Percentiles rank a stretch among this genome's conserved stretches.
Evolutionary conservation across 345 rosid genomes (phyloP).

Genomic region (Camelina laxa): DNA sequence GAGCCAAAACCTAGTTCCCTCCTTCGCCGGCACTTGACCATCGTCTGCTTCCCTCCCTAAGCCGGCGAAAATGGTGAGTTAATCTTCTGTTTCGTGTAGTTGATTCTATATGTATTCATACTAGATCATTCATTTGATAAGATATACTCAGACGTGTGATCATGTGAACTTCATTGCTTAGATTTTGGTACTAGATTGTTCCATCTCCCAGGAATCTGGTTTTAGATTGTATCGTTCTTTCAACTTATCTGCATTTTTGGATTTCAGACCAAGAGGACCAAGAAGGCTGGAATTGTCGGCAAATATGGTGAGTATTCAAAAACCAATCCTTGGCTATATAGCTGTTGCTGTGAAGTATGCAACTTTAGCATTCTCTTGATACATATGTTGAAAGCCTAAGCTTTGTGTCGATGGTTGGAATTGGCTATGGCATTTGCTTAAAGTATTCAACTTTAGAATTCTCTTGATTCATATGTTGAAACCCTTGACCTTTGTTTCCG

Average conservation of each 20-base stretch:
- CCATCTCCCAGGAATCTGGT: background rate
- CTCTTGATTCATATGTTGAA: background rate
- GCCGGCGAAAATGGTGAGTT: slow-evolving; percentile 33
- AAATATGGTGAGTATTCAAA: slow-evolving; percentile 49
- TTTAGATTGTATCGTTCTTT: background rate
- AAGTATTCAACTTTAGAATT: background rate
- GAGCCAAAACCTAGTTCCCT: background rate
- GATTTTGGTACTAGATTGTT: background rate
- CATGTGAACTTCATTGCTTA: background rate
- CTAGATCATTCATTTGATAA: too few relatives aligned
- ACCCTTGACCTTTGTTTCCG: slow-evolving; percentile 17
- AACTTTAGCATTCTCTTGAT: background rate
- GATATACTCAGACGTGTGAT: too few relatives aligned
- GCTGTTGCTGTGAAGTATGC: background rate
- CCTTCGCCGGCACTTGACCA: background rate
- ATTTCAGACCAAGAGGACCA: slow-evolving; percentile 66
- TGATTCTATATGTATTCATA: background rate
- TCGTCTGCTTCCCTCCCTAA: background rate
- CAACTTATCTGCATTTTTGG: background rate
- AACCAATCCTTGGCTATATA: background rate
- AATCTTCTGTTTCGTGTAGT: background rate
- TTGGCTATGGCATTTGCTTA: background rate
- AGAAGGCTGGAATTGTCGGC: slow-evolving; percentile 73
- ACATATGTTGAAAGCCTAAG: background rate
- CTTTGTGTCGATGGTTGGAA: background rate